A percentile compares a stretch with the other conserved stretches of the same genome.
Conservation (phyloP, 208 protist species). For the Jaenimonas drosophilae region DNA sequence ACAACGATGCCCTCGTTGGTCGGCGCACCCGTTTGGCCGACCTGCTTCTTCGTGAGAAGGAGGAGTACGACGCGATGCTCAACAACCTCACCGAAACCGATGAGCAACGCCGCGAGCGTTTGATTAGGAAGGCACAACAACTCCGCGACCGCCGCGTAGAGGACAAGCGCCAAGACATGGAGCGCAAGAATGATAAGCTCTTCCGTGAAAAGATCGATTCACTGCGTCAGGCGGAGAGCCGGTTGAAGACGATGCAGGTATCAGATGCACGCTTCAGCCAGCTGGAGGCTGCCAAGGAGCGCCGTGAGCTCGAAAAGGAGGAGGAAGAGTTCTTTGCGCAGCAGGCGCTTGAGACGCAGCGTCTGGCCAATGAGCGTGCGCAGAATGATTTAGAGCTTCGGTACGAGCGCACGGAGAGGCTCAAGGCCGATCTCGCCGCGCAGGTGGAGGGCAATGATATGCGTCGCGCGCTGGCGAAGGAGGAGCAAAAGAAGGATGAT, state of each 20-base stretch:
- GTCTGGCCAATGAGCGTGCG: conserved; percentile 39
- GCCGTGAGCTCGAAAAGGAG: conserved; percentile 21
- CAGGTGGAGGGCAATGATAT: conserved; percentile 64
- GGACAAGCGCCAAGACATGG: conserved; percentile 35
- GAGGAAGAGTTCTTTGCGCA: conserved; percentile 65
- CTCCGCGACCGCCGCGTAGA: conserved; percentile 48
- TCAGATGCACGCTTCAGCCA: conserved; percentile 63
- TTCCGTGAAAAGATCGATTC: conserved; percentile 75
- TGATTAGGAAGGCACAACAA: conserved; percentile 66
- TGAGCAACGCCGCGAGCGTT: conserved; percentile 69
- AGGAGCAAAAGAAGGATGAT: conserved; percentile 26
- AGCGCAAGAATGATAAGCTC: conserved; percentile 46
- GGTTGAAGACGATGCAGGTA: conserved; percentile 79
- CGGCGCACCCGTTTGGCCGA: conserved; percentile 64
- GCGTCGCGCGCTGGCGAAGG: conserved; percentile 22
- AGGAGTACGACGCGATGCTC: conserved; percentile 62
- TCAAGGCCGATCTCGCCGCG: conserved; percentile 43
- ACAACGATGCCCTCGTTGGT: conserved; percentile 66
- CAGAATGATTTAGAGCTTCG: conserved; percentile 46
- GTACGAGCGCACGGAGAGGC: conserved; percentile 27
- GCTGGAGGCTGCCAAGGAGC: conserved; percentile 30
- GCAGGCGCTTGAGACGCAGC: conserved; percentile 59
- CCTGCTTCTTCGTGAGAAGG: conserved; percentile 46
- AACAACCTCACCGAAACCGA: conserved; percentile 64
- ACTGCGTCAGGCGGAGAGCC: conserved; percentile 76